Evolutionary conservation across 257 asterid species (phyloP).

Genomic region (Ligustrum vulgare): DNA sequence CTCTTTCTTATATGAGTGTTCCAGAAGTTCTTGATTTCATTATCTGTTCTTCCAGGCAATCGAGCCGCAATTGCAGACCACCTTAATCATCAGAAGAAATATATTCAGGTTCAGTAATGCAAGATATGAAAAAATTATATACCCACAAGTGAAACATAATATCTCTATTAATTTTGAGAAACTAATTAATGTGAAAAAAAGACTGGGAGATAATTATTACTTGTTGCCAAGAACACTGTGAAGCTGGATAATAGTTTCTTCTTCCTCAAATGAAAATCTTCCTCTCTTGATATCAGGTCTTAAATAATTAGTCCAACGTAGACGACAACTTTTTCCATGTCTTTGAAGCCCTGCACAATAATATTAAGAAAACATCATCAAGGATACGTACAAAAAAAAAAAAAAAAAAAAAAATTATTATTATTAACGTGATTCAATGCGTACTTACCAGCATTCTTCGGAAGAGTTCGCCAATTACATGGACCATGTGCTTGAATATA

Average conservation of each 20-base stretch:
- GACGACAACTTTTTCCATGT: constrained; percentile 24
- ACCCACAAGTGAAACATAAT: no score
- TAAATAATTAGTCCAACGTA: constrained; percentile 22
- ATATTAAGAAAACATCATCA: neutral
- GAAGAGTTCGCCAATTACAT: constrained; percentile 33
- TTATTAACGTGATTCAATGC: no score
- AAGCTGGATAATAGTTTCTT: constrained; percentile 30
- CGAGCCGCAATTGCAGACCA: constrained; percentile 36
- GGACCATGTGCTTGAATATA: constrained; percentile 28
- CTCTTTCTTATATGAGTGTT: constrained; percentile 28
- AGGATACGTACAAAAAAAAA: no score
- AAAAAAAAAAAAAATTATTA: no score
- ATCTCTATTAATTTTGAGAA: neutral
- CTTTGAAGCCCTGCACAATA: constrained; percentile 18
- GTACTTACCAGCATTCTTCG: constrained; percentile 27
- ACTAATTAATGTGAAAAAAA: neutral
- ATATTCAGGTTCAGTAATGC: neutral
- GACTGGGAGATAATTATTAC: constrained; percentile 10
- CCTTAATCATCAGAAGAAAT: neutral
- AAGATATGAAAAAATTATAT: neutral
- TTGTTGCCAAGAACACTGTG: constrained; percentile 36
- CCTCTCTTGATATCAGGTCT: constrained; percentile 28
- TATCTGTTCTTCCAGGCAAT: constrained; percentile 28
- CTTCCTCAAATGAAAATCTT: constrained; percentile 32
- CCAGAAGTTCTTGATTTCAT: constrained; percentile 28